Conservation (phyloP, 345 rosid genomes). For the Hibiscus mutabilis region DNA sequence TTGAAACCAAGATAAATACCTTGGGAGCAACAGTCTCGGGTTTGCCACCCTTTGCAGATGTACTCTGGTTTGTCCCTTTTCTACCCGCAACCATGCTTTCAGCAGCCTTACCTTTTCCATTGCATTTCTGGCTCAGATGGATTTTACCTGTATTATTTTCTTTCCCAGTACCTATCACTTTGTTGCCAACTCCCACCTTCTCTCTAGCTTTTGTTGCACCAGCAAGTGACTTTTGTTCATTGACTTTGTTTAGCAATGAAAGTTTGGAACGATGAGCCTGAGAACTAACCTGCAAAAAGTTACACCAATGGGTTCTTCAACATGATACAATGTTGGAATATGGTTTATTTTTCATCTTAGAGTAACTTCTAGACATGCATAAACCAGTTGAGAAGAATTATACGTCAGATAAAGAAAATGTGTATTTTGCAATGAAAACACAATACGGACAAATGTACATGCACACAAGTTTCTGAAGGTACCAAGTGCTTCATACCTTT, state of each 20-base stretch:
- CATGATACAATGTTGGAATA: background rate
- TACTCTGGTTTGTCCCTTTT: constrained; percentile 17
- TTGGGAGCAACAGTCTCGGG: constrained; percentile 22
- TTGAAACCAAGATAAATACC: constrained; percentile 22
- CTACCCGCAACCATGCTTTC: constrained; percentile 17
- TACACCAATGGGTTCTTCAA: constrained; percentile 2
- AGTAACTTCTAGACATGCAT: background rate
- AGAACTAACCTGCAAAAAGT: constrained; percentile 27
- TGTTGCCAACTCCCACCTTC: constrained; percentile 14
- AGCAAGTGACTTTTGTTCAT: constrained; percentile 14
- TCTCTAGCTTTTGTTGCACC: constrained; percentile 16
- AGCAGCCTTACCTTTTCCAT: constrained; percentile 15
- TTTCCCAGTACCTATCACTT: constrained; percentile 25
- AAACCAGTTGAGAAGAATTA: background rate
- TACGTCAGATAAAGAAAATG: background rate
- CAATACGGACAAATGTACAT: background rate
- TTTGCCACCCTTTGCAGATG: constrained; percentile 18
- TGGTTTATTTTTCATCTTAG: background rate
- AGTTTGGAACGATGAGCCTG: constrained; percentile 20
- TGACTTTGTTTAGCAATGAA: constrained; percentile 18
- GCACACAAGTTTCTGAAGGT: background rate
- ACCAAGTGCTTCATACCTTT: constrained; percentile 4
- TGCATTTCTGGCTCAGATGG: constrained; percentile 14
- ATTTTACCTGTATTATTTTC: constrained; percentile 27
- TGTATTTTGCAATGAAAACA: background rate